Percentiles rank a stretch among this genome's conserved stretches.
Conservation (phyloP, 2,329 filamentous ascomycete species). For the Metarhizium brunneum region DNA sequence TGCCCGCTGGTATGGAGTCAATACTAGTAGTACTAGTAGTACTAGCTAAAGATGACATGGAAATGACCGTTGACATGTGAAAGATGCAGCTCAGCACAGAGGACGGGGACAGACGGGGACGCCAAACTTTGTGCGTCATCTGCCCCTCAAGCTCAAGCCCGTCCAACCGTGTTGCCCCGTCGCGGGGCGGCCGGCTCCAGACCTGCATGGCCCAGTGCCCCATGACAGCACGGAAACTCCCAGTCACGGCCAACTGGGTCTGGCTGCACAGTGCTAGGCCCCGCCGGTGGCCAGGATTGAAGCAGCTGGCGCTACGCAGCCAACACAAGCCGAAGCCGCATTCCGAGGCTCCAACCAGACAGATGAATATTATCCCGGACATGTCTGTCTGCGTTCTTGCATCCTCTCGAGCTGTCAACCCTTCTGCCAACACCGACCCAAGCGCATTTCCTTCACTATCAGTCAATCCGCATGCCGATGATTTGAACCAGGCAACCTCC, state of each 20-base stretch:
- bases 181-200: background rate
- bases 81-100: too few species aligned
- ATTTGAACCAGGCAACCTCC: background rate
- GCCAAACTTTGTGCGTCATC: background rate
- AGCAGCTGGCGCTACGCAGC: background rate
- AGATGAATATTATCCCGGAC: background rate
- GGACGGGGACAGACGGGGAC: too few species aligned
- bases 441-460: background rate
- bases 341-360: conserved; percentile 1
- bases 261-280: too few species aligned
- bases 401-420: background rate
- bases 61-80: too few species aligned
- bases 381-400: background rate
- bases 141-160: background rate
- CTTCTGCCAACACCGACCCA: background rate
- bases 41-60: too few species aligned
- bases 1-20: too few species aligned
- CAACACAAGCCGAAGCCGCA: background rate
- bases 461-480: background rate
- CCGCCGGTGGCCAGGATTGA: background rate
- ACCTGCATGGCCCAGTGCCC: too few species aligned
- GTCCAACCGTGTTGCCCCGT: too few species aligned
- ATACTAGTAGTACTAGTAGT: too few species aligned
- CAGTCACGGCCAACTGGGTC: background rate
- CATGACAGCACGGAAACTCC: background rate